Evolutionary conservation across 2,329 filamentous ascomycete genomes (phyloP).

Genomic region (Alternaria arborescens): DNA sequence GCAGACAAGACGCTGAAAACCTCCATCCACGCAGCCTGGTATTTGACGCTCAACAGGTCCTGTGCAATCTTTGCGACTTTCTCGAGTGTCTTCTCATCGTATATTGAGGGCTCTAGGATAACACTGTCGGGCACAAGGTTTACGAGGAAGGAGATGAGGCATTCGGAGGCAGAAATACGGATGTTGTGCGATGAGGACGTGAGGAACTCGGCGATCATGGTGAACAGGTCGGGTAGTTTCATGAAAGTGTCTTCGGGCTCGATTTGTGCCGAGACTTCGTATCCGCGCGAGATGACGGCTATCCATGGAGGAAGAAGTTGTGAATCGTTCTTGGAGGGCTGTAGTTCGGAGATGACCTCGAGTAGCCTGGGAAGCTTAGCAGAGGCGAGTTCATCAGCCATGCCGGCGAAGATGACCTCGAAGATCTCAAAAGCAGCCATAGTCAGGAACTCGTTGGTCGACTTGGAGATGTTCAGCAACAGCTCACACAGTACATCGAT

Average conservation of each 20-base stretch:
- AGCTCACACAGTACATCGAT: conserved; percentile 92
- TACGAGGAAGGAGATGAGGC: conserved; percentile 88
- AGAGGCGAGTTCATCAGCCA: conserved; percentile 86
- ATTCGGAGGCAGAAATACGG: conserved; percentile 91
- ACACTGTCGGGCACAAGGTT: conserved; percentile 87
- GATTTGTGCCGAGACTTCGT: conserved; percentile 90
- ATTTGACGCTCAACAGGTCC: conserved; percentile 84
- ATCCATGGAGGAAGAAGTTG: conserved; percentile 97
- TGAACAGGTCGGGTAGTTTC: conserved; percentile 86
- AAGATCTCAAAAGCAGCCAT: conserved; percentile 98
- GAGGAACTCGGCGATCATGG: conserved; percentile 80
- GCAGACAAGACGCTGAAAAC: conserved; percentile 88
- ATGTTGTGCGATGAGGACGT: conserved; percentile 91
- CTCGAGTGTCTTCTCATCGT: conserved; percentile 88
- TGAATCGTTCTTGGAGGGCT: conserved; percentile 90
- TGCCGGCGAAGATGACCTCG: conserved; percentile 92
- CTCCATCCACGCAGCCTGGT: conserved; percentile 92
- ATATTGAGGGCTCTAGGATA: conserved; percentile 87
- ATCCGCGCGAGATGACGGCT: conserved; percentile 90
- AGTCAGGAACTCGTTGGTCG: conserved; percentile 93
- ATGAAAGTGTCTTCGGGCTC: conserved; percentile 90
- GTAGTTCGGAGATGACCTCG: conserved; percentile 90
- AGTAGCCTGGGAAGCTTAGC: conserved; percentile 88
- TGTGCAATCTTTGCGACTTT: conserved; percentile 78
- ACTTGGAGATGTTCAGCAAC: conserved; percentile 85